Evolutionary conservation across 192 early-diverging fungal species (phyloP).

Genomic region (Backusella luteola): DNA sequence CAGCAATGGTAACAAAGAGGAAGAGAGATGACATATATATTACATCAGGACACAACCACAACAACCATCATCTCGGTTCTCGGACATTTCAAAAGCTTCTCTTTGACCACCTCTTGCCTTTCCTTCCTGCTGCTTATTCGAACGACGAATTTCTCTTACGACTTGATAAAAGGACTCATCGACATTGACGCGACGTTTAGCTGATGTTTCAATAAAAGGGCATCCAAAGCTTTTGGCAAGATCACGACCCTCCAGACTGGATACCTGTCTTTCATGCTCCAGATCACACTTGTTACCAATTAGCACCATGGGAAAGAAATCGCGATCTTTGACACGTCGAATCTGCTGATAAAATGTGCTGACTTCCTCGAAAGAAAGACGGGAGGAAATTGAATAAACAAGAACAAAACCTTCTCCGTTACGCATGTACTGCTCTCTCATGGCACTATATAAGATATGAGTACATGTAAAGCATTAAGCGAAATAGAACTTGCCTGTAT

Average conservation of each 20-base stretch:
- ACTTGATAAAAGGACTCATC: constrained; percentile 45
- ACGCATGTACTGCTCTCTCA: constrained; percentile 82
- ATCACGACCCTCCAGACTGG: constrained; percentile 50
- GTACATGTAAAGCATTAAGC: not conserved
- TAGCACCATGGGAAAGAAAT: constrained; percentile 75
- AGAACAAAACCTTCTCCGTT: constrained; percentile 83
- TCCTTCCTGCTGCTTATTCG: constrained; percentile 66
- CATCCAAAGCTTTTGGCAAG: constrained; percentile 58
- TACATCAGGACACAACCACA: constrained; percentile 15
- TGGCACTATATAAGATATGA: constrained; percentile 28
- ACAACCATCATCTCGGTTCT: not conserved
- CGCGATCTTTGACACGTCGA: constrained; percentile 75
- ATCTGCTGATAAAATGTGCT: constrained; percentile 70
- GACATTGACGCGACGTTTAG: constrained; percentile 35
- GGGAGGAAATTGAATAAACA: constrained; percentile 80
- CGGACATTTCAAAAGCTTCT: constrained; percentile 11
- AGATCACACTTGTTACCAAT: constrained; percentile 91
- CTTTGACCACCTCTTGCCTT: constrained; percentile 1
- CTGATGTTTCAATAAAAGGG: constrained; percentile 61
- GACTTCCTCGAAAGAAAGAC: constrained; percentile 75
- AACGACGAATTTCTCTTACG: constrained; percentile 80
- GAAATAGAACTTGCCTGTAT: constrained; percentile 45
- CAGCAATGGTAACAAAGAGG: not conserved
- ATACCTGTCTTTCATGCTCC: constrained; percentile 58
- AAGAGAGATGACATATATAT: not conserved